Base-by-base conservation (phyloP, 2,329 filamentous ascomycete genomes). In the Aspergillus costaricaensis region DNA sequence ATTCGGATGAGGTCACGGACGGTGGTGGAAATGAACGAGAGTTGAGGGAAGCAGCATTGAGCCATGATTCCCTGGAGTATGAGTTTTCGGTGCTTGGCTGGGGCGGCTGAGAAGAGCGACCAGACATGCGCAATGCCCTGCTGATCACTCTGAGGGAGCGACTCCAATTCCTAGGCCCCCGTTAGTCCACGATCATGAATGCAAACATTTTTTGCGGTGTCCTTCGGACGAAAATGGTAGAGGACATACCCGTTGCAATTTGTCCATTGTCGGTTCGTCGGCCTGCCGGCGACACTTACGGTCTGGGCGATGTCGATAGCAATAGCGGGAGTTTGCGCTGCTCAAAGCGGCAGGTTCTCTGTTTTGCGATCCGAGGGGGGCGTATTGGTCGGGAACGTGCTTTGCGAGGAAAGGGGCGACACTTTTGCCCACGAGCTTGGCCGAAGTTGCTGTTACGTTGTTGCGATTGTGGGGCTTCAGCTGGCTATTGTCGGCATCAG, bases 51-150 rank as follows among this genome's bases (percentile, higher is more conserved):
- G 79, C 95, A 99, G 77, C 94, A 98, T 76, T 98, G 93, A 0
- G 94, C 90, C 62, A 99, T 88, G 70, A 99, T 94, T 67, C 95
- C 95, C 75, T 96, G 92, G 7, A 99, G 85, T 91, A 99, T 98
- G 61, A 99, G 84, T 65, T 96, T 94, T 68, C 95, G 89, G 72
- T 98, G 94, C 74, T 96, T 96, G 9, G 92, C 86, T 0, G 95
- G 95, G 0, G 95, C 93, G 41, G 95, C 95, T 0, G 94, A 98
- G 81, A 99, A 99, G 51, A 98, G 83, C 0, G 94, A 96, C 95
- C 95, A 99, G 58, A 98, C 93, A 71, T 97, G 94, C 36, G 93
- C 92, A 70, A 99, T 97, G 72, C 91, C 93, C 78, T 97, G 92
- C 77, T 96, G 92, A 74, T 99, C 95, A 65, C 86, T 88, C 63